These are phyloP conservation scores for Irpex lacteus DNA, from an alignment of 1,284 basidiomycete species.

Conservation along the genomic window DNA sequence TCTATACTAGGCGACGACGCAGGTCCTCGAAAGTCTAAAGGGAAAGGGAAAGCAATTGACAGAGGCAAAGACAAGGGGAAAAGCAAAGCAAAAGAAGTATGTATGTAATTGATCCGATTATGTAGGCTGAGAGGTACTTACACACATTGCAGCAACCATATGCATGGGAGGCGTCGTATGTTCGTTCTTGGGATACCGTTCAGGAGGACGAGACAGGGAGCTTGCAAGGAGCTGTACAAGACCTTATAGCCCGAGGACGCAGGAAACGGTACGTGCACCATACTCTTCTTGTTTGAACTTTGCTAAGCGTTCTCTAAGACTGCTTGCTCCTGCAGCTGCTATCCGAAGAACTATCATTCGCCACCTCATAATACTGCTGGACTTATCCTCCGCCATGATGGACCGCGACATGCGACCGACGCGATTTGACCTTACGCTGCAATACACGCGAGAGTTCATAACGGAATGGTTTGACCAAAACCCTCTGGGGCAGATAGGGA, in stretches of 20 bases:
- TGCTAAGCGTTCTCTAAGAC: slow-evolving; percentile 34
- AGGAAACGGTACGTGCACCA: slow-evolving; percentile 64
- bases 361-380: slow-evolving; percentile 88
- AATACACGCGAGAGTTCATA: slow-evolving; percentile 89
- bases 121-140: not conserved
- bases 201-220: slow-evolving; percentile 95
- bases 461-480: slow-evolving; percentile 99
- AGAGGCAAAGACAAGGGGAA: slow-evolving; percentile 33
- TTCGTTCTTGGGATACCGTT: slow-evolving; percentile 94
- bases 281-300: not conserved
- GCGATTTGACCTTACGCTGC: slow-evolving; percentile 85
- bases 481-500: slow-evolving; percentile 93
- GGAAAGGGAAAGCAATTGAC: slow-evolving; percentile 40
- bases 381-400: slow-evolving; percentile 89
- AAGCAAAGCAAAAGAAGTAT: slow-evolving; percentile 50
- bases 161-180: slow-evolving; percentile 95
- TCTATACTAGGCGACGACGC: slow-evolving; percentile 41
- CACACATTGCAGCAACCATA: slow-evolving; percentile 62
- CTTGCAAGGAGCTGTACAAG: slow-evolving; percentile 86
- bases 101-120: slow-evolving; percentile 10
- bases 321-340: slow-evolving; percentile 80
- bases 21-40: slow-evolving; percentile 39
- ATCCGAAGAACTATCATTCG: slow-evolving; percentile 96
- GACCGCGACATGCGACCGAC: slow-evolving; percentile 96
- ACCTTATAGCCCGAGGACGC: slow-evolving; percentile 82